Percentiles rank a stretch among this genome's conserved stretches.
phyloP scores from a whole-genome alignment of 73 alveolate species.

The Halteria grandinella region DNA sequence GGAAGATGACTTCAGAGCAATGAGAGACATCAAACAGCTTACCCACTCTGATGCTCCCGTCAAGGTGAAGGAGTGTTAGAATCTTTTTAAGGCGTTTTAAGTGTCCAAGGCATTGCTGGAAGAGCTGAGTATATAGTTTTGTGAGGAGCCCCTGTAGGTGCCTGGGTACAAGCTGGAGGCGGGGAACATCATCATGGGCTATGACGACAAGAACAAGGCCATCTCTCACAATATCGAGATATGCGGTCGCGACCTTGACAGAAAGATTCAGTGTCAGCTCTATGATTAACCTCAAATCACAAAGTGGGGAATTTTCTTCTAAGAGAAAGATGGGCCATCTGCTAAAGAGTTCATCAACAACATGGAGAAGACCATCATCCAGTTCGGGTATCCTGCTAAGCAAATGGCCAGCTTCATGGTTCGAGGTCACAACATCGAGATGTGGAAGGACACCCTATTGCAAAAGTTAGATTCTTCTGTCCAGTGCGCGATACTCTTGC shows the following conservation, averaged over 20 bases:
- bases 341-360: constrained; percentile 68
- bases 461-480: constrained; percentile 60
- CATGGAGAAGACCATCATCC: constrained; percentile 65
- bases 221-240: constrained; percentile 54
- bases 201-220: constrained; percentile 50
- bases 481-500: constrained; percentile 49
- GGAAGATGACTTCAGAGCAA: constrained; percentile 30
- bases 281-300: constrained; percentile 74
- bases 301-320: constrained; percentile 88
- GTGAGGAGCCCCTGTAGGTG: constrained; percentile 69
- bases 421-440: constrained; percentile 57
- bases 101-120: constrained; percentile 28
- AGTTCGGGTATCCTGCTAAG: constrained; percentile 70
- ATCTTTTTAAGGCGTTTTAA: neutral
- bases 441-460: constrained; percentile 63
- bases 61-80: constrained; percentile 26
- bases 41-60: constrained; percentile 49
- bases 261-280: constrained; percentile 84
- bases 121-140: constrained; percentile 77
- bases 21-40: constrained; percentile 49
- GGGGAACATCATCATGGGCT: constrained; percentile 75
- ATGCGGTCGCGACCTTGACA: constrained; percentile 79
- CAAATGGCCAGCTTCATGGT: constrained; percentile 69
- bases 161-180: constrained; percentile 66
- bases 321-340: constrained; percentile 69